Evolutionary conservation across 163 green algal species (phyloP).

Genomic region (Scenedesmus sp.): DNA sequence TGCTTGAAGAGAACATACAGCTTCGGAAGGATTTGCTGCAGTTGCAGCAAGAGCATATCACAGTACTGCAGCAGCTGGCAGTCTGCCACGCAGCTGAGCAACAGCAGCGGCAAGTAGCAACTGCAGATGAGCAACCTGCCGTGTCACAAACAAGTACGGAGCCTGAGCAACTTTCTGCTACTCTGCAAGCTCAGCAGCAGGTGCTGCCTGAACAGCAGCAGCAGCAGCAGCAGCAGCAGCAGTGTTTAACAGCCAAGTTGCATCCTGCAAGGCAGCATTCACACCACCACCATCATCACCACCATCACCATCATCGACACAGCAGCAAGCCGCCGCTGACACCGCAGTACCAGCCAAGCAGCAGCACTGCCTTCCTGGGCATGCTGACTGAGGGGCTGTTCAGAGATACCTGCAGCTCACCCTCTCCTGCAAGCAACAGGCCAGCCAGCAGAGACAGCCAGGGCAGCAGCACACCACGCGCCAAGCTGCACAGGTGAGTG

Average conservation of each 20-base stretch:
- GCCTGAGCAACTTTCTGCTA: background rate
- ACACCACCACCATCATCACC: background rate
- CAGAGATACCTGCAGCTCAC: background rate
- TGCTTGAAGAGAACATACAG: constrained; percentile 43
- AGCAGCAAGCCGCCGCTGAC: background rate
- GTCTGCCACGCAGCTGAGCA: background rate
- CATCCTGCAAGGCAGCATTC: background rate
- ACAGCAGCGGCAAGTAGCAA: background rate
- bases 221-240: background rate
- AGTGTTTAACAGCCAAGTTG: background rate
- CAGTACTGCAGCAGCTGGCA: constrained; percentile 8
- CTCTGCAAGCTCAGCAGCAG: background rate
- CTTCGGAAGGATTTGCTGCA: constrained; percentile 29
- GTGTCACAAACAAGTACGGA: background rate
- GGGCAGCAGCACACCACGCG: background rate
- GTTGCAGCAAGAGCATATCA: constrained; percentile 40
- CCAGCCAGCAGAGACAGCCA: constrained; percentile 3
- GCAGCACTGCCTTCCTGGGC: background rate
- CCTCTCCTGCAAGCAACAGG: background rate
- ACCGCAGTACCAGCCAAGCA: background rate
- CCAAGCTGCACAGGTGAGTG: background rate
- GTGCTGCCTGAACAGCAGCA: background rate
- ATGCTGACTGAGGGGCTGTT: background rate
- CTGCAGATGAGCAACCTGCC: background rate
- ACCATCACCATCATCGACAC: background rate